phyloP scores from a whole-genome alignment of 352 stramenopile species.

The Paralagenidium karlingii region DNA sequence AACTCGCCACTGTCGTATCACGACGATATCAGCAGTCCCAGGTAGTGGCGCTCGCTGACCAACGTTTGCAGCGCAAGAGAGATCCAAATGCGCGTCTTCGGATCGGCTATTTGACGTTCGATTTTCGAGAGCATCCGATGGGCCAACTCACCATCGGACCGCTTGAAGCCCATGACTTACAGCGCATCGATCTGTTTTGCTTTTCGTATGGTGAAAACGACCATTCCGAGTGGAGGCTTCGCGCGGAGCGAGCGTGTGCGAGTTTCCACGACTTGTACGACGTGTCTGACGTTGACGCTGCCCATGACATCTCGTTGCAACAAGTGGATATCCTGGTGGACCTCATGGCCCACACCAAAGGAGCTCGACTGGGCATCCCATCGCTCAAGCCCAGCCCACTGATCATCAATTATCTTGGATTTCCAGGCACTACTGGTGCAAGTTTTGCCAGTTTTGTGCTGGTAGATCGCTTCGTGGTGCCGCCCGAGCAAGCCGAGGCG shows the following conservation, averaged over 20 bases:
- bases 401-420: slow-evolving; percentile 86
- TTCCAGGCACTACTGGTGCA: slow-evolving; percentile 78
- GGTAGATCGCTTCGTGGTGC: slow-evolving; percentile 50
- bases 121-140: slow-evolving; percentile 92
- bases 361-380: slow-evolving; percentile 44
- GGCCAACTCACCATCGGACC: slow-evolving; percentile 81
- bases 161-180: slow-evolving; percentile 56
- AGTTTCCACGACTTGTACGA: slow-evolving; percentile 51
- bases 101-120: slow-evolving; percentile 83
- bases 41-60: too few relatives aligned
- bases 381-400: slow-evolving; percentile 46
- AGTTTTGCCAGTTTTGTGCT: slow-evolving; percentile 64
- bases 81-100: slow-evolving; percentile 53
- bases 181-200: slow-evolving; percentile 28
- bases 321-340: slow-evolving; percentile 81
- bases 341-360: slow-evolving; percentile 86
- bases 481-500: slow-evolving; percentile 23
- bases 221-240: slow-evolving; percentile 33
- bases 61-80: too few relatives aligned
- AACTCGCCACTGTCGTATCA: too few relatives aligned
- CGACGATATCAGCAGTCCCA: too few relatives aligned
- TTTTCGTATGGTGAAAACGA: slow-evolving; percentile 82
- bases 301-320: slow-evolving; percentile 34
- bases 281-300: slow-evolving; percentile 34
- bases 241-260: slow-evolving; percentile 31